A percentile compares a stretch with the other conserved stretches of the same genome.
Evolutionary conservation across 805 yeast genomes (phyloP).

Genomic region (Candida adriatica): DNA sequence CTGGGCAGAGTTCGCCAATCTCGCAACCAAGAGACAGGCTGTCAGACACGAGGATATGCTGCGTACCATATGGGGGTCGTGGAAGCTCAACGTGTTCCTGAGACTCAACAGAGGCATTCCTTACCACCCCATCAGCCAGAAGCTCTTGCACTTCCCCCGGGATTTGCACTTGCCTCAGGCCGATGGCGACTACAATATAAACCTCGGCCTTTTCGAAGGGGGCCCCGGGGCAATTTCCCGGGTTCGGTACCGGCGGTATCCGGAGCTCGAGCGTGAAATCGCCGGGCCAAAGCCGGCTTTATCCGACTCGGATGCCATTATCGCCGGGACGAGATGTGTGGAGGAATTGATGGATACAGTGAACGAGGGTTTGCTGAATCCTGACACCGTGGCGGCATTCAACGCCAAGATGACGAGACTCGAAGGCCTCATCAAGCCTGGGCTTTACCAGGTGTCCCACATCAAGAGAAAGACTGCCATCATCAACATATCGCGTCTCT

Average conservation of each 20-base stretch:
- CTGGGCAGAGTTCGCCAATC: conserved; percentile 21
- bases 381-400: conserved; percentile 20
- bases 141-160: conserved; percentile 24
- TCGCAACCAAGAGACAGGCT: conserved; percentile 28
- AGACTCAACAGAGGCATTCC: conserved; percentile 32
- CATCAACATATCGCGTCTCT: conserved; percentile 29
- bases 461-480: conserved; percentile 24
- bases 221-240: conserved; percentile 10
- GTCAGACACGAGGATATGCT: conserved; percentile 28
- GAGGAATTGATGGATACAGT: conserved; percentile 32
- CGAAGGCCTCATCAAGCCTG: conserved; percentile 12
- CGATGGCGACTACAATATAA: conserved; percentile 17
- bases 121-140: conserved; percentile 17
- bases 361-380: conserved; percentile 20
- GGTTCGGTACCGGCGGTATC: conserved; percentile 14
- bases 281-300: conserved; percentile 3
- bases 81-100: conserved; percentile 29
- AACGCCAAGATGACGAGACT: conserved; percentile 22
- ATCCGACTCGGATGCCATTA: conserved; percentile 25
- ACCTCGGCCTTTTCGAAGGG: conserved; percentile 17
- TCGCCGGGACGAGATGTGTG: conserved; percentile 24
- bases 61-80: conserved; percentile 33
- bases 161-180: conserved; percentile 29
- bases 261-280: conserved; percentile 13
- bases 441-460: conserved; percentile 21